Base-by-base conservation (phyloP, 495 filamentous ascomycete species). In the Collariella sp. region DNA sequence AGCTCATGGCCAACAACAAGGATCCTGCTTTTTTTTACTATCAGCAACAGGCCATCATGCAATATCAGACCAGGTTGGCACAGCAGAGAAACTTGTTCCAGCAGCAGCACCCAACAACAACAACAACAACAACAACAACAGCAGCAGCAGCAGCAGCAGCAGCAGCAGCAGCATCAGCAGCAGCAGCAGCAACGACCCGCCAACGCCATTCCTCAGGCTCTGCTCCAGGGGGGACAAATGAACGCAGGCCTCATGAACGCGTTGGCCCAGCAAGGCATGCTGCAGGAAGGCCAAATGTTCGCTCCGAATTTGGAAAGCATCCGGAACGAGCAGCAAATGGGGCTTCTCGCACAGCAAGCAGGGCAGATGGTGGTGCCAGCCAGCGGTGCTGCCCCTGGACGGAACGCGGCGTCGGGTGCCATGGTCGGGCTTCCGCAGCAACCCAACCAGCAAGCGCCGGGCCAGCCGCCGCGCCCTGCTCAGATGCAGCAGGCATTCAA, bases 301-400 rank as follows among this genome's bases (percentile, higher is more conserved):
- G 60, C 50, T 11, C 42, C 69, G 12, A 76, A 72, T 44, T 67
- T 80, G 41, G 76, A 76, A 39, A 72, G 65, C 47, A 74, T 79
- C 22, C 70, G 74, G 44, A 73, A 71, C 41, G 71, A 79, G 52
- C 75, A 76, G 43, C 70, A 72, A 42, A 67, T 62, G 5, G 74
- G 68, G 2, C 58, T 75, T 29, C 63, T 73, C 18, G 74, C 76
- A 10, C 69, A 77, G 56, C 62, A 75, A 58, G 65, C 70, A 18
- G 76, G 76, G 5, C 74, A 77, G 52, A 70, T 74, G 56, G 75
- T 78, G 3, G 77, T 80, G 0, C 77, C 77, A 31, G 73, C 68
- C 0, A 78, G 67, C 46, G 65, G 61, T 33, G 70, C 71, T 26
- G 26, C 26, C 26, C 69, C 72, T n/a, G 70, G 68, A 7, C 69